A percentile compares a stretch with the other conserved stretches of the same genome.
Evolutionary conservation across 2,329 filamentous ascomycete species (phyloP).

Genomic region (Ophiostoma sp.): DNA sequence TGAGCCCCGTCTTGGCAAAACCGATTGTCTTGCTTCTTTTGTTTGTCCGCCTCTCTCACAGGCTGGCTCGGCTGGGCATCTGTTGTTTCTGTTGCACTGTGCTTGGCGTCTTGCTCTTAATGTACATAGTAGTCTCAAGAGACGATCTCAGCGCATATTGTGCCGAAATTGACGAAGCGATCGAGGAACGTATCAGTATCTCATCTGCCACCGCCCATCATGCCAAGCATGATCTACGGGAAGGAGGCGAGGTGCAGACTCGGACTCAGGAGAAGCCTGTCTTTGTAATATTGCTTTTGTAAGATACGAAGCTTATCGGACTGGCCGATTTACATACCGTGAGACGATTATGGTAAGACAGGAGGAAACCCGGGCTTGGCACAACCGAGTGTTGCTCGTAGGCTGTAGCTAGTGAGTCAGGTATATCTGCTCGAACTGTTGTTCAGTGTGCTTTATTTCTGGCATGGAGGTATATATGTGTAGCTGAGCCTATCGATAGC

Average conservation of each 20-base stretch:
- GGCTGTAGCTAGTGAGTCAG: not conserved
- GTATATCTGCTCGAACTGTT: not conserved
- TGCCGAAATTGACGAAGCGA: not conserved
- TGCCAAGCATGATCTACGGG: slow-evolving; percentile 9
- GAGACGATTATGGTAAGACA: slow-evolving; percentile 8
- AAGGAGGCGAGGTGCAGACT: slow-evolving; percentile 1
- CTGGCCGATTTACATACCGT: not conserved
- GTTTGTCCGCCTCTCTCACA: not conserved
- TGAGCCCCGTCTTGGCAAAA: slow-evolving; percentile 4
- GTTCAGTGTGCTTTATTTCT: not conserved
- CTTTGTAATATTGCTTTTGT: not conserved
- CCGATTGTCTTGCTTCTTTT: not conserved
- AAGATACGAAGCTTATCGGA: not conserved
- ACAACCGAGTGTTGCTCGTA: not conserved
- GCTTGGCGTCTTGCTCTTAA: not conserved
- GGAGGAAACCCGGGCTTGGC: not conserved
- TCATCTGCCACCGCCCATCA: not conserved
- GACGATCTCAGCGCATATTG: not conserved
- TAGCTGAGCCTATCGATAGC: not conserved
- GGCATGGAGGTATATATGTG: not conserved
- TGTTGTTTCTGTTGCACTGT: slow-evolving; percentile 5
- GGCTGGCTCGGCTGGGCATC: not conserved
- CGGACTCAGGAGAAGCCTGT: not conserved
- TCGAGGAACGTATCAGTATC: not conserved
- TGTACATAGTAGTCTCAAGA: not conserved